Evolutionary conservation across 768 basidiomycete species (phyloP), one percentile per base, ranked within the genome.

Genomic region (Rubroboletus satanas): DNA sequence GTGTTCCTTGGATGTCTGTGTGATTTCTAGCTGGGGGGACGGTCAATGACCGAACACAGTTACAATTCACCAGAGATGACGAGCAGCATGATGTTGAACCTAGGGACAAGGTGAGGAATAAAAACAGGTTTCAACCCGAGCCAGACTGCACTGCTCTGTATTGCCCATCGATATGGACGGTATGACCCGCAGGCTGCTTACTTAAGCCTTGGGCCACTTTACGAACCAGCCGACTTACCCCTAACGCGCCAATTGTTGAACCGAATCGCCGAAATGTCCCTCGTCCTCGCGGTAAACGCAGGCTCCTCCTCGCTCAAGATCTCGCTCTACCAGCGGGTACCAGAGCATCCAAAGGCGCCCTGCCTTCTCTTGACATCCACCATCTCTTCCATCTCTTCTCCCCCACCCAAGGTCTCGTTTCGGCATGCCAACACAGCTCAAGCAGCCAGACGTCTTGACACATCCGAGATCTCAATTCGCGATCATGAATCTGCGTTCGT

Each of bases 221-320:
- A 23, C 18, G 15, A 17, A 18, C n/a, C n/a, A n/a, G 8, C 11
- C 23, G 11, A 18, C 38, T 7, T 38, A 11, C 38, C 39, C 21
- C 23, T 23, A 44, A 29, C 10, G n/a, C 17, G 9, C 15, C 14
- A 33, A 21, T 21, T 21, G 12, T 29, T 23, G 49, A 33, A 51
- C 26, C 28, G 9, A 29, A 35, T 31, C 29, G 2, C 46, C 9
- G 17, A 6, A n/a, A 67, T 62, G 70, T 62, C 61, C 18, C 72
- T 83, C 56, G 79, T 90, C 51, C 83, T 92, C 26, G 77, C 90
- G 4, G 77, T 86, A 59, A 92, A 92, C 61, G 83, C 90, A 6
- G 90, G 90, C 37, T 91, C 90, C 0, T 93, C 90, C 2, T 93
- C 90, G 6, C 84, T 93, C 73, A 93, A 93, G 73, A 81, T 88